Base-by-base conservation (phyloP, 768 basidiomycete genomes). In the Tremella yokohamensis region DNA sequence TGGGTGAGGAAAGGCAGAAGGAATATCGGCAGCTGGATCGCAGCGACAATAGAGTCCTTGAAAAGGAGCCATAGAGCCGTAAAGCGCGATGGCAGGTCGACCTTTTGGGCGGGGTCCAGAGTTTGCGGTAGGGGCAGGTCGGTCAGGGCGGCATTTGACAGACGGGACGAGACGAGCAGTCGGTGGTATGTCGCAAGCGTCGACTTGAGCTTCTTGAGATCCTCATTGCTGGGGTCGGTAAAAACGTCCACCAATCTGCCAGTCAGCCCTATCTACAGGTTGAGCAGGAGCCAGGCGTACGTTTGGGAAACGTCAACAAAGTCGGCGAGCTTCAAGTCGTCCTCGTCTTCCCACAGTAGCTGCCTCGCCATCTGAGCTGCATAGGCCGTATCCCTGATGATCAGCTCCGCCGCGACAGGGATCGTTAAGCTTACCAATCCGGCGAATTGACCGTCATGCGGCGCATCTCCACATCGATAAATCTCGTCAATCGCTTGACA, bases 321-420 rank as follows among this genome's bases (percentile, higher is more conserved):
- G 54, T 96, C 85, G 48, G 86, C 84, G 47, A 94, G 82, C 51
- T 84, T 81, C 58, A 98, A 84, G 26, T 84, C 82, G 59, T 82
- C 82, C 58, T 90, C 87, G 58, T 84, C 82, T 68, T 87, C 86
- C 90, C 91, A 98, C n/a, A 99, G 80, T 39, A 99, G 78, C 71
- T 96, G 89, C 52, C 89, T 81, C 13, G 93, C 90, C 87, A 94
- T 97, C 56, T 88, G 84, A 7, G 91, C 92, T 37, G 84, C 85
- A 75, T 88, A 89, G 3, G 96, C 80, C 0, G 90, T 89, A 60
- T 94, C 88, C 92, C 90, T 96, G 63, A 19, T 3, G 15, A n/a
- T 37, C 48, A 52, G 57, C 39, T 56, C 45, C 37, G 7, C 8
- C 19, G 19, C 8, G 7, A 2, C 25, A 53, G 15, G 13, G 16